Evolutionary conservation across 192 early-diverging fungal genomes (phyloP).

Genomic region (Paraglomus occultum): DNA sequence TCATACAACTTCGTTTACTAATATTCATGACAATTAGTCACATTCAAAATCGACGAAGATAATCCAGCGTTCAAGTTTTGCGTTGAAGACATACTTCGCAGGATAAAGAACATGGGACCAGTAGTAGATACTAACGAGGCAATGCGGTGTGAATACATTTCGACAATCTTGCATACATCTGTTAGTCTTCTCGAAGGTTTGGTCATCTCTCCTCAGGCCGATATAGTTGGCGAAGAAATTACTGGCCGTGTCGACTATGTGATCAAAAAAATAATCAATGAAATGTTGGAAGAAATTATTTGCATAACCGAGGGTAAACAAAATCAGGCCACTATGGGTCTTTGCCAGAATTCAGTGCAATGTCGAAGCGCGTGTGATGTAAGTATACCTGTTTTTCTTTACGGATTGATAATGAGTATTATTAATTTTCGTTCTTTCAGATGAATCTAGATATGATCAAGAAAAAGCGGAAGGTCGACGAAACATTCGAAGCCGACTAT

Average conservation of each 20-base stretch:
- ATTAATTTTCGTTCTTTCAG: no score
- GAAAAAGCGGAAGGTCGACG: background rate
- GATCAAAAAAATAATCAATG: background rate
- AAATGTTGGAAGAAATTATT: background rate
- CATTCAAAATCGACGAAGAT: background rate
- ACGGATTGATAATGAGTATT: no score
- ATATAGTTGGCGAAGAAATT: conserved; percentile 7
- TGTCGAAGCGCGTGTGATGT: background rate
- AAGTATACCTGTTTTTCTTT: background rate
- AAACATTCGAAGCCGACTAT: background rate
- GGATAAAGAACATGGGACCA: background rate
- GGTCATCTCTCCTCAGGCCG: background rate
- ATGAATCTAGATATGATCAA: background rate
- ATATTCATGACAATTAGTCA: background rate
- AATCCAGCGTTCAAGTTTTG: background rate
- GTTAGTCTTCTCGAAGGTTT: background rate
- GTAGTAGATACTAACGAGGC: conserved; percentile 4
- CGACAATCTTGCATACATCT: background rate
- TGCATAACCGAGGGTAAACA: conserved; percentile 1
- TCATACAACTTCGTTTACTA: background rate
- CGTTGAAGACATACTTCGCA: background rate
- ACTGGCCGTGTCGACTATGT: conserved; percentile 12
- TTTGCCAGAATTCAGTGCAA: background rate
- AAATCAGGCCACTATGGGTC: background rate
- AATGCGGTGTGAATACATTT: conserved; percentile 10